Evolutionary conservation across 2,329 filamentous ascomycete genomes (phyloP).

Genomic region (Fusarium tupiense): DNA sequence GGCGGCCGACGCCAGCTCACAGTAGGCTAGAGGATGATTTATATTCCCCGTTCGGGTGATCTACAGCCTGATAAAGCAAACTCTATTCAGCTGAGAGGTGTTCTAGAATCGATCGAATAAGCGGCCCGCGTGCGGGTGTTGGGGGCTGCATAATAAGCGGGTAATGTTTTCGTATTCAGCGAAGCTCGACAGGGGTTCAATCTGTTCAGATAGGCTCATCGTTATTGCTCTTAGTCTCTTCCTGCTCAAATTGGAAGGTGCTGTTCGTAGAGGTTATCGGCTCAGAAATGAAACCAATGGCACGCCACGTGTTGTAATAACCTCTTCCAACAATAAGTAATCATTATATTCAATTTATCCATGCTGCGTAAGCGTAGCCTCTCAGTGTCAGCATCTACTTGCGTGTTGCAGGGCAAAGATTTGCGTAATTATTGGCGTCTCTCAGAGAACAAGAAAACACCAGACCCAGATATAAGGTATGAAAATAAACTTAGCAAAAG

Average conservation of each 20-base stretch:
- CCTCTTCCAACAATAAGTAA: not conserved
- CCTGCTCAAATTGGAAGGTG: not conserved
- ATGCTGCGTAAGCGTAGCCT: not conserved
- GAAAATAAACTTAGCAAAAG: not conserved
- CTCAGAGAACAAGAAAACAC: not conserved
- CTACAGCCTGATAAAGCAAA: not conserved
- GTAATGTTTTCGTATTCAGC: not conserved
- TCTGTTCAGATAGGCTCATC: too few species aligned
- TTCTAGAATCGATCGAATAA: not conserved
- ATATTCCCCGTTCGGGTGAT: not conserved
- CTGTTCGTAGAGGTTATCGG: not conserved
- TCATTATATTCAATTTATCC: too few species aligned
- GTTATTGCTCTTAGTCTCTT: not conserved
- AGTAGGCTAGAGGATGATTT: not conserved
- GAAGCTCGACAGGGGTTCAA: not conserved
- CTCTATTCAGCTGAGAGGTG: not conserved
- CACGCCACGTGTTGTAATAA: not conserved
- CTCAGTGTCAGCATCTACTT: not conserved
- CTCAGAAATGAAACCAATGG: not conserved
- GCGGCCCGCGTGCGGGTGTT: not conserved
- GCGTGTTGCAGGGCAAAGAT: not conserved
- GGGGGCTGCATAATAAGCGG: not conserved
- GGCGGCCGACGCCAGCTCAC: not conserved
- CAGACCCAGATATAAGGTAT: not conserved
- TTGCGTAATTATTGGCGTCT: not conserved